Conservation (phyloP, 1,284 basidiomycete species). For the Ustilago lituana region DNA sequence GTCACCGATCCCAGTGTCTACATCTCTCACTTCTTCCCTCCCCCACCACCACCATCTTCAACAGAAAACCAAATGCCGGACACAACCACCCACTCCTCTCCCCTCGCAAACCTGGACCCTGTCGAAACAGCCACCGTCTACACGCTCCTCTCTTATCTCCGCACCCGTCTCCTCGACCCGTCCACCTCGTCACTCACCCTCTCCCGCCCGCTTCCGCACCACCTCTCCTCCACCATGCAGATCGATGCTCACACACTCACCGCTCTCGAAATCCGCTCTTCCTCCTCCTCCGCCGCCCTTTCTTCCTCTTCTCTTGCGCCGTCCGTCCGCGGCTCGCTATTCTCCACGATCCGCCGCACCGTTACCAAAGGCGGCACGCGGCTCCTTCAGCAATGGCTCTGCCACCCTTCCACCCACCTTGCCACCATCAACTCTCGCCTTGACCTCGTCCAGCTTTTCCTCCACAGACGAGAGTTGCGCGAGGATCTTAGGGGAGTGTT, state of each 20-base stretch:
- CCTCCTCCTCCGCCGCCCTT: too few species aligned
- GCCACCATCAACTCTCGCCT: conserved; percentile 50
- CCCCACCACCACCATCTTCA: neutral
- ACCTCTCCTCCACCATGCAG: conserved; percentile 46
- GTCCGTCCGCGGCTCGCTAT: conserved; percentile 57
- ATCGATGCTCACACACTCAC: conserved; percentile 64
- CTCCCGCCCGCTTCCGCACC: conserved; percentile 14
- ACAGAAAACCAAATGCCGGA: too few species aligned
- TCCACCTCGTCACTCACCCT: conserved; percentile 16
- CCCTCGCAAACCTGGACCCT: conserved; percentile 1
- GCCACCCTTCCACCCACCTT: conserved; percentile 55
- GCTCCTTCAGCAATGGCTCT: conserved; percentile 59
- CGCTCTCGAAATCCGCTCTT: conserved; percentile 59
- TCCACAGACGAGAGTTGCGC: conserved; percentile 31
- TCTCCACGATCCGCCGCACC: conserved; percentile 59
- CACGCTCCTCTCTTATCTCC: conserved; percentile 57
- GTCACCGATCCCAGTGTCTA: conserved; percentile 32
- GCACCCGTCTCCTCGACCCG: conserved; percentile 55
- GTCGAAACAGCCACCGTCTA: conserved; percentile 46
- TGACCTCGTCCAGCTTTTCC: conserved; percentile 53
- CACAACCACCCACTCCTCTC: neutral
- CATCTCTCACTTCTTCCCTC: conserved; percentile 28
- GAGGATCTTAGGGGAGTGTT: conserved; percentile 52
- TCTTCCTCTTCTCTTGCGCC: too few species aligned
- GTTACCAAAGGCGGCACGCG: conserved; percentile 62